These are phyloP conservation scores for Anisodus acutangulus DNA, from an alignment of 257 asterid species.

Conservation along the genomic window DNA sequence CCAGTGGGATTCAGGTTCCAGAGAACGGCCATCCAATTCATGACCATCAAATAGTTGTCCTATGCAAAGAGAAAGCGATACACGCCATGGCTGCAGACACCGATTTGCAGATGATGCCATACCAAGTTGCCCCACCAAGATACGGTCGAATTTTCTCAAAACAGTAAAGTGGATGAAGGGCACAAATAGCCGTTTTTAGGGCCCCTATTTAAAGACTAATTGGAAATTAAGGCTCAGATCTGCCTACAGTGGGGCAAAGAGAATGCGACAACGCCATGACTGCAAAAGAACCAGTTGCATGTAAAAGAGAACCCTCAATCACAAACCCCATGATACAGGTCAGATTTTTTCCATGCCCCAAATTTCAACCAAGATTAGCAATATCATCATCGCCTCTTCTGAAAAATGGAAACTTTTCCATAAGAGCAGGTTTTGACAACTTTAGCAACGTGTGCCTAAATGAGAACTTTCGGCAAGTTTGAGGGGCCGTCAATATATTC, in stretches of 20 bases:
- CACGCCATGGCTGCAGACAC: constrained; percentile 24
- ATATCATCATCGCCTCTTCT: too few species aligned
- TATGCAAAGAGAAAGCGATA: background rate
- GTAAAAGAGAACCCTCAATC: background rate
- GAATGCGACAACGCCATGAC: background rate
- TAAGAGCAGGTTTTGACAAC: too few species aligned
- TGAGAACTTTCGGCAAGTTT: too few species aligned
- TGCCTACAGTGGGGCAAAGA: background rate
- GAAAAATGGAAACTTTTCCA: too few species aligned
- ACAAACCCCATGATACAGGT: background rate
- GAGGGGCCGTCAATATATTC: too few species aligned
- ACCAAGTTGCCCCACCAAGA: constrained; percentile 38
- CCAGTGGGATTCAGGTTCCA: background rate
- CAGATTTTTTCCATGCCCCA: background rate
- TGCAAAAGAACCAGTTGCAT: background rate
- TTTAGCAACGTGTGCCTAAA: too few species aligned
- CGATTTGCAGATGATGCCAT: background rate
- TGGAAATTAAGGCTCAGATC: constrained; percentile 15
- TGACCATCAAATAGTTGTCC: background rate
- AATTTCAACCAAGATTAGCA: too few species aligned
- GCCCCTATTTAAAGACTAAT: background rate
- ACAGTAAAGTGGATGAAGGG: background rate
- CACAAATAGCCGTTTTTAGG: background rate
- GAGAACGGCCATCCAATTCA: background rate
- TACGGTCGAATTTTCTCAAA: background rate